A percentile compares a stretch with the other conserved stretches of the same genome.
These are phyloP conservation scores for Umbelopsis sp. DNA, from an alignment of 371 early-diverging fungal species.

Conservation along the genomic window DNA sequence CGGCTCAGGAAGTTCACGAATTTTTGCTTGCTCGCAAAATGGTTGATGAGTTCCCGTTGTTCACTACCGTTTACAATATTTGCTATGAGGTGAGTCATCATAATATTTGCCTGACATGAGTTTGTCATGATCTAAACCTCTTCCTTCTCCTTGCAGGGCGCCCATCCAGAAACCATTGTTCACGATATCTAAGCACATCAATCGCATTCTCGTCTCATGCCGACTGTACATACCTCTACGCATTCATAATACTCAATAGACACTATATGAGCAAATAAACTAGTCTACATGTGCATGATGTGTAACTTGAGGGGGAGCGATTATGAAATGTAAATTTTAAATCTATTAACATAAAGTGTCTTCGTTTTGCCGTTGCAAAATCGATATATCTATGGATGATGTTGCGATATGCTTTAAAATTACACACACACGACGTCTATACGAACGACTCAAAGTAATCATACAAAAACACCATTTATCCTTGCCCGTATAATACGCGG, in stretches of 20 bases:
- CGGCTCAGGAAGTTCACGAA: constrained; percentile 87
- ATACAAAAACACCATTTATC: too few species aligned
- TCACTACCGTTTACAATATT: constrained; percentile 87
- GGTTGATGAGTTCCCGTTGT: constrained; percentile 83
- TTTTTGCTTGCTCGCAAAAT: constrained; percentile 72
- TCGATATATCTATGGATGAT: too few species aligned
- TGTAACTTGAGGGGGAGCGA: not conserved
- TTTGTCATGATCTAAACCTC: not conserved
- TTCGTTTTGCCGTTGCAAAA: too few species aligned
- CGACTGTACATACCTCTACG: not conserved
- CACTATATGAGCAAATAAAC: not conserved
- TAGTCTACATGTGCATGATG: not conserved
- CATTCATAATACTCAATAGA: not conserved
- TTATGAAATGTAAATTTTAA: too few species aligned
- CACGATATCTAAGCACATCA: constrained; percentile 28
- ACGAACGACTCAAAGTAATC: too few species aligned
- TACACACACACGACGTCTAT: too few species aligned
- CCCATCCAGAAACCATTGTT: constrained; percentile 45
- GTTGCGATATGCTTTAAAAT: too few species aligned
- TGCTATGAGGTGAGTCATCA: constrained; percentile 68
- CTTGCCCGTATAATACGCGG: not conserved
- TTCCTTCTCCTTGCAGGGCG: constrained; percentile 20
- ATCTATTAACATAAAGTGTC: too few species aligned
- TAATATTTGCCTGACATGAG: constrained; percentile 35
- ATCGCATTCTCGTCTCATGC: not conserved